phyloP scores from a whole-genome alignment of 768 basidiomycete species.

The Leccinum incarnatum region DNA sequence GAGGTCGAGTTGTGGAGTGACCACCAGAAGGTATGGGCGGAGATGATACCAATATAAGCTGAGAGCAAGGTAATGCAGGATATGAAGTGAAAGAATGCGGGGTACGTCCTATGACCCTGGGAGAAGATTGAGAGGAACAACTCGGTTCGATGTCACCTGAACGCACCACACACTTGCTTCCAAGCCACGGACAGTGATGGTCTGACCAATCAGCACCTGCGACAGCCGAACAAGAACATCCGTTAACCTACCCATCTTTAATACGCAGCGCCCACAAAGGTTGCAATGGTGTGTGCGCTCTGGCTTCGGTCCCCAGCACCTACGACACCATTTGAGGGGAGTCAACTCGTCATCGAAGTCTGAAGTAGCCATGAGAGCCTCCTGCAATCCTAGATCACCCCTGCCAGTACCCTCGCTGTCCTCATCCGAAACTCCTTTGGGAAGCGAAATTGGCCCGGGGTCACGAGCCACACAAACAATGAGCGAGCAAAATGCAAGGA shows the following conservation, averaged over 20 bases:
- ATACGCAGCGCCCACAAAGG: slow-evolving; percentile 70
- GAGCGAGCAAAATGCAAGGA: slow-evolving; percentile 69
- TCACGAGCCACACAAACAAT: slow-evolving; percentile 71
- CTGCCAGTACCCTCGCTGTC: slow-evolving; percentile 31
- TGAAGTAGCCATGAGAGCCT: slow-evolving; percentile 54
- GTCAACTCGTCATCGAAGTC: slow-evolving; percentile 53
- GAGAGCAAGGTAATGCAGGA: slow-evolving; percentile 60
- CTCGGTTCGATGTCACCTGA: background rate
- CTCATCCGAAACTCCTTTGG: slow-evolving; percentile 22
- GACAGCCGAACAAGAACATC: background rate
- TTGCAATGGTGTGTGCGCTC: slow-evolving; percentile 80
- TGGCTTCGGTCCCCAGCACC: slow-evolving; percentile 77
- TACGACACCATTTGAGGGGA: slow-evolving; percentile 71
- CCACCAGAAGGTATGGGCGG: slow-evolving; percentile 53
- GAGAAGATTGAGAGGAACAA: slow-evolving; percentile 1
- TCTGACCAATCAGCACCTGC: slow-evolving; percentile 42
- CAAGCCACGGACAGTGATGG: slow-evolving; percentile 87
- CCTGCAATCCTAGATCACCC: slow-evolving; percentile 49
- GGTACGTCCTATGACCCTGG: slow-evolving; percentile 81
- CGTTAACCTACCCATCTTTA: slow-evolving; percentile 72
- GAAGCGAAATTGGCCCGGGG: slow-evolving; percentile 57
- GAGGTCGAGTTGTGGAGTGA: slow-evolving; percentile 61
- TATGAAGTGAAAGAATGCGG: slow-evolving; percentile 80
- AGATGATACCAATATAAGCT: slow-evolving; percentile 55
- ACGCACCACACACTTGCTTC: slow-evolving; percentile 70